phyloP scores from a whole-genome alignment of 2,329 filamentous ascomycete genomes.

The Aspergillus ibericus region DNA sequence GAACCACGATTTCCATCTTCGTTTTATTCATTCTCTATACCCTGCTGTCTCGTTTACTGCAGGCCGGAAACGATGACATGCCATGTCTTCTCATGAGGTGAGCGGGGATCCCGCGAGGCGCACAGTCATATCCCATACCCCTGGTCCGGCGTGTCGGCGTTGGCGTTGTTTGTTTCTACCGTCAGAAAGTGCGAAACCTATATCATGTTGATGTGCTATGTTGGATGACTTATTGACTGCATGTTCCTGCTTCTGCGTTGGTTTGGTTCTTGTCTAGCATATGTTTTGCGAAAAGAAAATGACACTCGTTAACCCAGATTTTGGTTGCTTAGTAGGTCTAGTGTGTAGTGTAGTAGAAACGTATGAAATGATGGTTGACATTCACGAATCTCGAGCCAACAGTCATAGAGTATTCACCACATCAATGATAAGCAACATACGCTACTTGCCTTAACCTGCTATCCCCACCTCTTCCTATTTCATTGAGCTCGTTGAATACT shows the following conservation, averaged over 20 bases:
- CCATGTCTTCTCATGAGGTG: constrained; percentile 1
- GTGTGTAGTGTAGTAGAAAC: too few species aligned
- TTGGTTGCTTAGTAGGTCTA: too few species aligned
- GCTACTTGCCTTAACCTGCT: too few species aligned
- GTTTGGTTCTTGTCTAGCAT: not conserved
- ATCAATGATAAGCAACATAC: too few species aligned
- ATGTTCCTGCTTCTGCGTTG: not conserved
- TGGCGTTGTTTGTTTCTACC: not conserved
- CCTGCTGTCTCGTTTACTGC: not conserved
- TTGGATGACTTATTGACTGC: constrained; percentile 3
- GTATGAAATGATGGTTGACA: too few species aligned
- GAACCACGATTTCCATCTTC: not conserved
- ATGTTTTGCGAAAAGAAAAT: not conserved
- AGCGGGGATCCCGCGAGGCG: constrained; percentile 1
- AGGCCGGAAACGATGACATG: not conserved
- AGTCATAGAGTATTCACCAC: too few species aligned
- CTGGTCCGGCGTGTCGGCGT: not conserved
- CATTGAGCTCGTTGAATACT: too few species aligned
- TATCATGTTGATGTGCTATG: not conserved
- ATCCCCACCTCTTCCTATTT: too few species aligned
- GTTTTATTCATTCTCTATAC: constrained; percentile 1
- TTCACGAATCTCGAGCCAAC: too few species aligned
- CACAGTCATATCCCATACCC: constrained; percentile 9
- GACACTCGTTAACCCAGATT: not conserved
- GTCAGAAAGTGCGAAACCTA: not conserved